Evolutionary conservation across 768 basidiomycete genomes (phyloP).

Genomic region (Mycena sanguinolenta): DNA sequence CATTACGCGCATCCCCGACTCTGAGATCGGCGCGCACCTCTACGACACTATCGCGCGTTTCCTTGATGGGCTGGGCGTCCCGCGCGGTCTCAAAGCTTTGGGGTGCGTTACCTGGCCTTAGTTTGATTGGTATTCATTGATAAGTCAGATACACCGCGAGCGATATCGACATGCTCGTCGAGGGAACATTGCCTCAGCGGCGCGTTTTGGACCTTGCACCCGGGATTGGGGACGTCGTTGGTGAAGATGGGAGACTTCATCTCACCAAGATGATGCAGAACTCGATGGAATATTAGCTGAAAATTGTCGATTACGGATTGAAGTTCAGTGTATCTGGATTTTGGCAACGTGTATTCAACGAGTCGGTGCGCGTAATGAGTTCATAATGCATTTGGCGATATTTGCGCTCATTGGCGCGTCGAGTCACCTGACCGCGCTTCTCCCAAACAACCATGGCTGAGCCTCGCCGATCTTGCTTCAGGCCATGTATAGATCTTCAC

Average conservation of each 20-base stretch:
- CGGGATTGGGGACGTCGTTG: conserved; percentile 85
- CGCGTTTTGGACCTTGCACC: conserved; percentile 95
- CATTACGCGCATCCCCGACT: conserved; percentile 80
- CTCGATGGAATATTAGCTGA: conserved; percentile 78
- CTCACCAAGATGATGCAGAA: conserved; percentile 84
- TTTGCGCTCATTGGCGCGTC: neutral
- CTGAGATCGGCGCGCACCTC: conserved; percentile 82
- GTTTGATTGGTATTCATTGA: neutral
- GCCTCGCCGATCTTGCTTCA: conserved; percentile 31
- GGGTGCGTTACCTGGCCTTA: conserved; percentile 56
- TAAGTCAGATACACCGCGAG: conserved; percentile 66
- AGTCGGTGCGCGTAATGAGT: no score
- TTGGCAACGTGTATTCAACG: no score
- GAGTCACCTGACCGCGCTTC: neutral
- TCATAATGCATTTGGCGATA: no score
- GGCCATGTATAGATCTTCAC: conserved; percentile 98
- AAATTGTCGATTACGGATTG: neutral
- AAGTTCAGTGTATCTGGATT: neutral
- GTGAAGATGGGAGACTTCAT: conserved; percentile 87
- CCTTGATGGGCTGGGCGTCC: conserved; percentile 87
- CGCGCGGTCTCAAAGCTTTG: conserved; percentile 86
- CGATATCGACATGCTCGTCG: conserved; percentile 83
- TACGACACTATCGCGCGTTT: conserved; percentile 92
- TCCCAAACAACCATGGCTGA: neutral
- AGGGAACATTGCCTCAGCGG: conserved; percentile 93